Conservation (phyloP, 306 rosid species). For the Cicer cuneatum region DNA sequence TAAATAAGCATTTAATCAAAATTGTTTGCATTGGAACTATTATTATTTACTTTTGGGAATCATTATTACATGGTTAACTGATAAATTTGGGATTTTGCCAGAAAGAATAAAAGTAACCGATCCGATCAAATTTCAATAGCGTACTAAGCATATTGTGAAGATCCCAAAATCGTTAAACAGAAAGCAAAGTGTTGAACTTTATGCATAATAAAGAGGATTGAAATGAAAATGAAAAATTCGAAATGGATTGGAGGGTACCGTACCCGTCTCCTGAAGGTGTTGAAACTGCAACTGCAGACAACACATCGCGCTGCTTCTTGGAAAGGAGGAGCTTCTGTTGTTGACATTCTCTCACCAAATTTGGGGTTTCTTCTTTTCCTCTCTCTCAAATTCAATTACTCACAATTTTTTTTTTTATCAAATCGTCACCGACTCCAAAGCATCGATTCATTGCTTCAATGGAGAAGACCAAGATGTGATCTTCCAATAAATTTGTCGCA, state of each 20-base stretch:
- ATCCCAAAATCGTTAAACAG: constrained; percentile 26
- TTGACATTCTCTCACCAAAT: constrained; percentile 49
- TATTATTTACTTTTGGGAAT: constrained; percentile 7
- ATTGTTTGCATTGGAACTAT: background rate
- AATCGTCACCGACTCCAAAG: constrained; percentile 7
- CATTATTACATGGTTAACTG: background rate
- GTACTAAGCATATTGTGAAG: background rate
- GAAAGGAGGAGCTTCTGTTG: constrained; percentile 79
- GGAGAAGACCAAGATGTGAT: background rate
- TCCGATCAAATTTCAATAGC: background rate
- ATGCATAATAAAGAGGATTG: too few species aligned
- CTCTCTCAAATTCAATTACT: background rate
- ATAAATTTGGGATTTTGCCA: background rate
- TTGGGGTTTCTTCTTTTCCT: constrained; percentile 26
- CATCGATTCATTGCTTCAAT: constrained; percentile 40
- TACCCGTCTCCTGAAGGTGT: constrained; percentile 94
- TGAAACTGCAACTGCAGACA: constrained; percentile 96
- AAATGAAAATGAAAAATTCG: background rate
- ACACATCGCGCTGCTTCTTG: constrained; percentile 94
- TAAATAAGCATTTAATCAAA: constrained; percentile 27
- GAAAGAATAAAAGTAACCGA: constrained; percentile 14
- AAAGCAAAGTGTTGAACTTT: constrained; percentile 9
- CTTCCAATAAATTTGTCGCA: background rate
- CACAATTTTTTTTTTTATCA: background rate
- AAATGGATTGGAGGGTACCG: background rate